Percentiles rank a stretch among this genome's conserved stretches.
phyloP scores from a whole-genome alignment of 1,284 basidiomycete genomes.

The Cryptococcus neoformans region DNA sequence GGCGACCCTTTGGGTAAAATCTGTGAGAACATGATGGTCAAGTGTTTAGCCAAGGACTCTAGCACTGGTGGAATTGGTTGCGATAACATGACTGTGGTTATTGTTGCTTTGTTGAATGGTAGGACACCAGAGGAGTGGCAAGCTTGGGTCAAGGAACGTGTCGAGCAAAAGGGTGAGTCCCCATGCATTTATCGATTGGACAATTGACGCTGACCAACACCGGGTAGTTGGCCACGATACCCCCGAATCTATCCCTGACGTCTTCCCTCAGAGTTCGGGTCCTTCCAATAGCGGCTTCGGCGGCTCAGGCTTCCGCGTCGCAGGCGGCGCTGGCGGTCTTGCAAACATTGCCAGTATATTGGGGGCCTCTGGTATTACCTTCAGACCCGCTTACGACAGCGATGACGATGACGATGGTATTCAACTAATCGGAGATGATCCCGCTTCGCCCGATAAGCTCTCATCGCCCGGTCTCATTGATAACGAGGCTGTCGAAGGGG shows the following conservation, averaged over 20 bases:
- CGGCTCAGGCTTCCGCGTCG: slow-evolving; percentile 38
- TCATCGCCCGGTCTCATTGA: slow-evolving; percentile 9
- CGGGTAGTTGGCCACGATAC: slow-evolving; percentile 56
- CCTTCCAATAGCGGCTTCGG: slow-evolving; percentile 9
- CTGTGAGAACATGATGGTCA: slow-evolving; percentile 85
- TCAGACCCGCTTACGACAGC: slow-evolving; percentile 34
- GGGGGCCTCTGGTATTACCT: slow-evolving; percentile 41
- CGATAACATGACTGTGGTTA: slow-evolving; percentile 98
- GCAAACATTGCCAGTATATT: slow-evolving; percentile 47
- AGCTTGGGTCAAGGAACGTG: slow-evolving; percentile 81
- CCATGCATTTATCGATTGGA: background rate
- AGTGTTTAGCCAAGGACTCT: slow-evolving; percentile 91
- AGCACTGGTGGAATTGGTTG: slow-evolving; percentile 94
- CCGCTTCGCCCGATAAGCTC: slow-evolving; percentile 6
- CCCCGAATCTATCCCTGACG: slow-evolving; percentile 50
- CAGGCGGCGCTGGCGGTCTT: slow-evolving; percentile 39
- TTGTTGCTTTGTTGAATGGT: slow-evolving; percentile 84
- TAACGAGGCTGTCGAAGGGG: slow-evolving; percentile 20
- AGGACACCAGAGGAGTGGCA: slow-evolving; percentile 92
- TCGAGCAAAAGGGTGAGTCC: slow-evolving; percentile 64
- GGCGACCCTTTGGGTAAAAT: slow-evolving; percentile 77
- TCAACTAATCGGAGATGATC: slow-evolving; percentile 25
- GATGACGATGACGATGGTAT: slow-evolving; percentile 39
- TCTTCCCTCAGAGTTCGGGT: slow-evolving; percentile 35
- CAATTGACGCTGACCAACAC: slow-evolving; percentile 36